Base-by-base conservation (phyloP, 2,329 filamentous ascomycete genomes). In the Cladorrhinum sp. region DNA sequence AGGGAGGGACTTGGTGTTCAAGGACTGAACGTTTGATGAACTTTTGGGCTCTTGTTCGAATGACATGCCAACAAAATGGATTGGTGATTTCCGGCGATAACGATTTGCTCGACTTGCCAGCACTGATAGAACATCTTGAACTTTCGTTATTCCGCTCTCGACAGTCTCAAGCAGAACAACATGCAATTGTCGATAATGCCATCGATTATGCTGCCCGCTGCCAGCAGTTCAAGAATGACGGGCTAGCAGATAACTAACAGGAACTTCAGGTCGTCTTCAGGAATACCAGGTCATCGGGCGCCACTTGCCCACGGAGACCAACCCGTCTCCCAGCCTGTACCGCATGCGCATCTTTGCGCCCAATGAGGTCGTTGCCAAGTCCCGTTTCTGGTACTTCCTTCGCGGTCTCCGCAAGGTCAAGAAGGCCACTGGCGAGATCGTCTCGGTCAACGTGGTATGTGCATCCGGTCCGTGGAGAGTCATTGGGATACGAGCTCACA, bases 241-340 rank as follows among this genome's bases (percentile, higher is more conserved):
- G 41, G 23, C 48, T 13, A 38, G 29, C 45, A 29, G 22, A 52
- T 13, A 13, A 50, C 56, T 50, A 32, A 58, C 32, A 36, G 32
- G 13, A 56, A 56, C 41, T 61, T 59, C 80, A 99, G 95, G 93
- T 92, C 95, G 95, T 88, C 93, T 99, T 85, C 91, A 92, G 81
- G 95, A 99, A 89, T 99, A 96, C 88, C 95, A 98, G 89, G 93
- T 99, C 85, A 96, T 99, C 79, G 95, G 96, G 85, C 93, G 96
- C 83, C 93, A 97, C 83, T 82, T 99, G 90, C 95, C 95, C 82
- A 91, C 90, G 77, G 95, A 99, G 85, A 85, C 90, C 79, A 96
- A 96, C 87, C 92, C 93, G 76, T 92, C 91, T 75, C 95, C 95
- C 74, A 93, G 95, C 85, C 90, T 99, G 81, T 99, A 98, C 89